Evolutionary conservation across 176 grass and related monocot genomes (phyloP).

Genomic region (Hyparrhenia diplandra): DNA sequence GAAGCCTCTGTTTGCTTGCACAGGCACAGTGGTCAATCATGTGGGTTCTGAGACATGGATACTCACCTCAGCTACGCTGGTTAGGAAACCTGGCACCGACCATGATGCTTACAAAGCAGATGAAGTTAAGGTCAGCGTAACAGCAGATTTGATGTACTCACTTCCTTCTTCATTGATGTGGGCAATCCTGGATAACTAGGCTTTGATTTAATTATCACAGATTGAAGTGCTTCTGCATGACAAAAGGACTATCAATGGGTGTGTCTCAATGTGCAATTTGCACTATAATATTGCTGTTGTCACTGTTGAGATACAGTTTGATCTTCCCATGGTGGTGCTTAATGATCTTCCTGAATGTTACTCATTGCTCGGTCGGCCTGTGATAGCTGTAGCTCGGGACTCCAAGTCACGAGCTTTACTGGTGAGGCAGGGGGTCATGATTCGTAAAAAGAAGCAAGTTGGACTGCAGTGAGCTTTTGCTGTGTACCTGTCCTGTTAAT

Average conservation of each 20-base stretch:
- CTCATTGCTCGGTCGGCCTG: not conserved
- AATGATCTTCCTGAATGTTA: constrained; percentile 6
- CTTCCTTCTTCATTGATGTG: not conserved
- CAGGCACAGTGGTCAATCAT: constrained; percentile 4
- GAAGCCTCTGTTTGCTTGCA: not conserved
- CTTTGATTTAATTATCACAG: not conserved
- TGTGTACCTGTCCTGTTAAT: not conserved
- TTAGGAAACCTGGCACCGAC: not conserved
- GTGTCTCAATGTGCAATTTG: not conserved
- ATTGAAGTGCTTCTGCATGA: constrained; percentile 13
- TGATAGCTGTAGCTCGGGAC: not conserved
- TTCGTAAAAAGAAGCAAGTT: not conserved
- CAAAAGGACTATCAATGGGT: not conserved
- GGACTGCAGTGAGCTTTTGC: constrained; percentile 11
- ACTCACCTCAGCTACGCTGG: constrained; percentile 9
- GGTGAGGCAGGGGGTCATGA: not conserved
- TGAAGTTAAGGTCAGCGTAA: constrained; percentile 5
- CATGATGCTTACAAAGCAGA: not conserved
- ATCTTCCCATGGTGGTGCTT: constrained; percentile 6
- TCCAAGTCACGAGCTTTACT: not conserved
- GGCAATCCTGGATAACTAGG: not conserved
- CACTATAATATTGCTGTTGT: constrained; percentile 1
- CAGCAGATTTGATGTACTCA: not conserved
- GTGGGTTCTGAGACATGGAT: constrained; percentile 8
- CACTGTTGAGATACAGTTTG: not conserved